phyloP scores from a whole-genome alignment of 305 asterid genomes.

The Fraxinus baroniana region DNA sequence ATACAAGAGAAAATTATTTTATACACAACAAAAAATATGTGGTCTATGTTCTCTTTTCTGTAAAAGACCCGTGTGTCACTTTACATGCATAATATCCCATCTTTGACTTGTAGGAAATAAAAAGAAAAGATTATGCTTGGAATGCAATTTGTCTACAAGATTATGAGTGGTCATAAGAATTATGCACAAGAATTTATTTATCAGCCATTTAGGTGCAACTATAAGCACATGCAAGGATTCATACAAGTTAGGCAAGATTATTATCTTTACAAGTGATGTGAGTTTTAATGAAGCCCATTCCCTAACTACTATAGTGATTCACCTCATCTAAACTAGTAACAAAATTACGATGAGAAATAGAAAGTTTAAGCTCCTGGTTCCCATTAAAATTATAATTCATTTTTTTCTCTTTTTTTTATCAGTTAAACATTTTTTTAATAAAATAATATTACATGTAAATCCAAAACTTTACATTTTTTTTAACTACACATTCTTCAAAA shows the following conservation, averaged over 20 bases:
- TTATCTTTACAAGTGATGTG: slow-evolving; percentile 26
- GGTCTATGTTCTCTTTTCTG: slow-evolving; percentile 25
- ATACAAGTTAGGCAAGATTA: slow-evolving; percentile 41
- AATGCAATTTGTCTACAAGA: slow-evolving; percentile 46
- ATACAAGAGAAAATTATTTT: slow-evolving; percentile 14
- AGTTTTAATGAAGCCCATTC: slow-evolving; percentile 12
- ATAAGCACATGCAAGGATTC: slow-evolving; percentile 80
- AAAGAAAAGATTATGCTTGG: slow-evolving; percentile 37
- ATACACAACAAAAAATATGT: slow-evolving; percentile 33
- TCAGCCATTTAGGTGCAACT: slow-evolving; percentile 51
- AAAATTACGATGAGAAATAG: not conserved
- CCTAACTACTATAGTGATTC: not conserved
- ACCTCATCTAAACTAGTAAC: not conserved
- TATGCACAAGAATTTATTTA: slow-evolving; percentile 34
- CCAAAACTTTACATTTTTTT: no score
- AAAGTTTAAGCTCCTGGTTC: not conserved
- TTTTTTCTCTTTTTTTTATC: no score
- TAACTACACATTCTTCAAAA: no score
- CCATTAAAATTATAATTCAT: no score
- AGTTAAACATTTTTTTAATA: no score
- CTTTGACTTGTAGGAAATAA: slow-evolving; percentile 29
- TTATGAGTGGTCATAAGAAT: slow-evolving; percentile 34
- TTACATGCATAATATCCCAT: slow-evolving; percentile 44
- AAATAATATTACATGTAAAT: no score
- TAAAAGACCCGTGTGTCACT: slow-evolving; percentile 22